Evolutionary conservation across 2,329 filamentous ascomycete genomes (phyloP), one percentile per base, ranked within the genome.

Genomic region (Botrytis cinerea): DNA sequence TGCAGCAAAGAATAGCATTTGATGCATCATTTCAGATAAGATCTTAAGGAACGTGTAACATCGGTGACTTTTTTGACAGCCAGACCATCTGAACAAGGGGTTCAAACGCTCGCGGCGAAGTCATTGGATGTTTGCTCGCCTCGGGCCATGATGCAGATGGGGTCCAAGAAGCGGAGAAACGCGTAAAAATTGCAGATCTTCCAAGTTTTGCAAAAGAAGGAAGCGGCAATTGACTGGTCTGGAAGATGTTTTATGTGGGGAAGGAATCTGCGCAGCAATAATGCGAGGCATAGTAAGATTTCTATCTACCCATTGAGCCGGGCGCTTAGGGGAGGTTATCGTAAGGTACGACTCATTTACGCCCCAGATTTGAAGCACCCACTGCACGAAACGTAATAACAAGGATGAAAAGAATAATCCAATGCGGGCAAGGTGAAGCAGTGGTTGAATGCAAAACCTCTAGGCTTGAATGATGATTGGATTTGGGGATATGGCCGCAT

Each of bases 321-420:
- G 79, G 80, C 80, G 80, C 80, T 78, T 81, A 81, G 77, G 79
- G 76, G 77, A 76, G 74, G 78, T 77, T 75, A 75, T 76, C 76
- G 78, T 80, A 80, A 77, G 80, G 80, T 76, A 78, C 71, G 73
- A 74, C 75, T 67, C 64, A 16, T 73, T 71, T 68, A 46, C 67
- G 38, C 45, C 32, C 62, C 76, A 75, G 76, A 75, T 74, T 73
- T 63, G 70, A 68, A 72, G 66, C 66, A 68, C 48, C 66, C 64
- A 61, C 28, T 38, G 67, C 59, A 75, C 70, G 62, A 75, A 66
- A 76, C 75, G 71, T 69, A 75, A 72, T 71, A 64, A 71, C 78
- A 78, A 75, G 78, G 78, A 76, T 68, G 18, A 43, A 54, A 57
- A 68, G 64, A 48, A 57, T 32, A 57, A 68, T 68, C 54, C 48